Evolutionary conservation across 805 yeast species (phyloP).

Genomic region (Metschnikowia gelsemii): DNA sequence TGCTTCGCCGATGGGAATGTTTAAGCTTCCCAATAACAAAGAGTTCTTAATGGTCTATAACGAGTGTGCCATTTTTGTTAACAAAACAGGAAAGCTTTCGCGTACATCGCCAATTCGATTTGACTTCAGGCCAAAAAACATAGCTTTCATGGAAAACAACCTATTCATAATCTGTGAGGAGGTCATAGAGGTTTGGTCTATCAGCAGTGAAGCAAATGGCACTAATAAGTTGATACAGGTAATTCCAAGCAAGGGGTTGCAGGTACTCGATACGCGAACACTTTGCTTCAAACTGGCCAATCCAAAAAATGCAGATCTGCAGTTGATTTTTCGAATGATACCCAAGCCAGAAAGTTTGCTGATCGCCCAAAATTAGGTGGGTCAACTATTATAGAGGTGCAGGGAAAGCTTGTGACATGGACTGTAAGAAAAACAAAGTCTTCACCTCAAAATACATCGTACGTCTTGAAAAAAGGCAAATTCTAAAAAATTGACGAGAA

Average conservation of each 20-base stretch:
- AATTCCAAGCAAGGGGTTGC: slow-evolving; percentile 66
- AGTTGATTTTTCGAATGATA: slow-evolving; percentile 44
- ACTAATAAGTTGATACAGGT: slow-evolving; percentile 60
- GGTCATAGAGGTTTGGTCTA: slow-evolving; percentile 65
- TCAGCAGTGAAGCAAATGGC: slow-evolving; percentile 46
- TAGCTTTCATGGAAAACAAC: slow-evolving; percentile 35
- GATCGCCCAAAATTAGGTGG: neutral
- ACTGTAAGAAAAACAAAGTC: too few species aligned
- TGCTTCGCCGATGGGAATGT: slow-evolving; percentile 61
- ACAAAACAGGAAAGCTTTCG: slow-evolving; percentile 55
- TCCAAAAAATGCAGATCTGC: slow-evolving; percentile 62
- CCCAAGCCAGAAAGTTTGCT: slow-evolving; percentile 2
- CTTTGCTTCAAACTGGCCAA: slow-evolving; percentile 53
- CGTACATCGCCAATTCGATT: slow-evolving; percentile 44
- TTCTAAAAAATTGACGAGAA: too few species aligned
- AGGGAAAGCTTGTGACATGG: too few species aligned
- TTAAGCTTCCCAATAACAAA: slow-evolving; percentile 51
- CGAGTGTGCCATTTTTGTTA: slow-evolving; percentile 65
- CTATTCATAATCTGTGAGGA: slow-evolving; percentile 57
- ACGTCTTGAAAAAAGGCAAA: too few species aligned
- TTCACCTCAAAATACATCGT: too few species aligned
- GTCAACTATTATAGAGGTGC: too few species aligned
- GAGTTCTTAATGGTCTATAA: slow-evolving; percentile 66
- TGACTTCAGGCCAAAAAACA: slow-evolving; percentile 37
- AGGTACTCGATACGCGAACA: slow-evolving; percentile 24